These are phyloP conservation scores for Saccharomycopsis selenospora DNA, from an alignment of 805 yeast genomes.

Conservation along the genomic window DNA sequence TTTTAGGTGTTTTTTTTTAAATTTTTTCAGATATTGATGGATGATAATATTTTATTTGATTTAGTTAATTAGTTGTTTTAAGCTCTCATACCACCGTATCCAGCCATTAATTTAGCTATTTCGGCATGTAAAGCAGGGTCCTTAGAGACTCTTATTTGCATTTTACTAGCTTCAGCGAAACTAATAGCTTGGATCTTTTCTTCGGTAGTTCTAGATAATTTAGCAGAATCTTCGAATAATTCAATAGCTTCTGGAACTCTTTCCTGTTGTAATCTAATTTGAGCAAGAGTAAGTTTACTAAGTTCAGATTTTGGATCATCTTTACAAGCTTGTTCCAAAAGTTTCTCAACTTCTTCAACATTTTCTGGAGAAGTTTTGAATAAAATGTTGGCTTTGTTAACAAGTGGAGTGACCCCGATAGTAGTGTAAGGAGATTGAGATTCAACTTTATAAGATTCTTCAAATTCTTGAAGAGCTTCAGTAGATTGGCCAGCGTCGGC, in stretches of 20 bases:
- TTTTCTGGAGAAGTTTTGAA: constrained; percentile 44
- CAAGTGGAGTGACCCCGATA: constrained; percentile 82
- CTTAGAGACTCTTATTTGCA: constrained; percentile 70
- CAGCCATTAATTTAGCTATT: constrained; percentile 52
- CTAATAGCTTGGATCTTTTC: constrained; percentile 89
- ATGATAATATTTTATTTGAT: background rate
- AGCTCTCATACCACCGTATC: constrained; percentile 24
- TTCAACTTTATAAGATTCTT: constrained; percentile 78
- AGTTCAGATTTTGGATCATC: constrained; percentile 85
- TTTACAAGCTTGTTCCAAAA: constrained; percentile 68
- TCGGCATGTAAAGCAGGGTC: constrained; percentile 61
- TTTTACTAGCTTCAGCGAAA: constrained; percentile 86
- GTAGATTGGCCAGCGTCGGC: constrained; percentile 68
- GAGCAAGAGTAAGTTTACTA: constrained; percentile 88
- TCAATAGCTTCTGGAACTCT: constrained; percentile 73
- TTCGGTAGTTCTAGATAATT: constrained; percentile 72
- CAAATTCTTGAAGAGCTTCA: constrained; percentile 78
- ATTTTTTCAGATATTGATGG: no score
- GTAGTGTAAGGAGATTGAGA: constrained; percentile 57
- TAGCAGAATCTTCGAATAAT: constrained; percentile 76
- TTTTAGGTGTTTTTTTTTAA: no score
- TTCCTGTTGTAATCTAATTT: constrained; percentile 77
- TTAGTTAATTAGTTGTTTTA: no score
- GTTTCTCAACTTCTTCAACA: constrained; percentile 51
- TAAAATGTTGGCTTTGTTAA: constrained; percentile 77